These are phyloP conservation scores for Aspergillus sp. DNA, from an alignment of 2,329 filamentous ascomycete genomes.

Conservation along the genomic window DNA sequence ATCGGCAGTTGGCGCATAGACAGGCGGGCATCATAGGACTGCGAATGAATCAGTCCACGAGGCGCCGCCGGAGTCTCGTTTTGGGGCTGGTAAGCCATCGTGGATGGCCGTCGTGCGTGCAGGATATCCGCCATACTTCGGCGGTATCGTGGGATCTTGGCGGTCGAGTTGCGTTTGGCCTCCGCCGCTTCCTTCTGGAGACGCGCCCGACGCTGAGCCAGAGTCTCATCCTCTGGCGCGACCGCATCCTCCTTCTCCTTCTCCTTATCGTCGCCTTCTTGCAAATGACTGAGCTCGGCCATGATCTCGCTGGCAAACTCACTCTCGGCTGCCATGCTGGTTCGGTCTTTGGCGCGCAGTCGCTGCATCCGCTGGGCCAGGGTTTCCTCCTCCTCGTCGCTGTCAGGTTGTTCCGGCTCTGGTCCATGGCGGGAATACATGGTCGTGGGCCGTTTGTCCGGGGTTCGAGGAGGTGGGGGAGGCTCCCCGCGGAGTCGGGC, in stretches of 20 bases:
- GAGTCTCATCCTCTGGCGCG: conserved; percentile 43
- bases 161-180: conserved; percentile 18
- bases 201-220: conserved; percentile 46
- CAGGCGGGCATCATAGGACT: conserved; percentile 23
- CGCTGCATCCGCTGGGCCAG: conserved; percentile 45
- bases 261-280: conserved; percentile 22
- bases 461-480: conserved; percentile 29
- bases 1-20: conserved; percentile 31
- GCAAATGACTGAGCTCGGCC: conserved; percentile 37
- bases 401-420: conserved; percentile 26
- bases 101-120: conserved; percentile 50
- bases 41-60: conserved; percentile 16
- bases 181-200: conserved; percentile 42
- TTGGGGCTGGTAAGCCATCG: conserved; percentile 26
- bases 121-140: conserved; percentile 52
- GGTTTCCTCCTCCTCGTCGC: conserved; percentile 44
- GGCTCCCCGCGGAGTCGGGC: conserved; percentile 68
- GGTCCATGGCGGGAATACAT: conserved; percentile 32
- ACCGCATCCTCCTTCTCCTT: conserved; percentile 18
- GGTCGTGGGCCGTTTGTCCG: conserved; percentile 32
- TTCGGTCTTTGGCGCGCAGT: conserved; percentile 36
- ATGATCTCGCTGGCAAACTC: conserved; percentile 47
- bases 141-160: conserved; percentile 32
- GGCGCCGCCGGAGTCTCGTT: conserved; percentile 19
- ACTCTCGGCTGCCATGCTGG: conserved; percentile 30